Conservation (phyloP, 345 rosid species). For the Gynandropsis gynandra region DNA sequence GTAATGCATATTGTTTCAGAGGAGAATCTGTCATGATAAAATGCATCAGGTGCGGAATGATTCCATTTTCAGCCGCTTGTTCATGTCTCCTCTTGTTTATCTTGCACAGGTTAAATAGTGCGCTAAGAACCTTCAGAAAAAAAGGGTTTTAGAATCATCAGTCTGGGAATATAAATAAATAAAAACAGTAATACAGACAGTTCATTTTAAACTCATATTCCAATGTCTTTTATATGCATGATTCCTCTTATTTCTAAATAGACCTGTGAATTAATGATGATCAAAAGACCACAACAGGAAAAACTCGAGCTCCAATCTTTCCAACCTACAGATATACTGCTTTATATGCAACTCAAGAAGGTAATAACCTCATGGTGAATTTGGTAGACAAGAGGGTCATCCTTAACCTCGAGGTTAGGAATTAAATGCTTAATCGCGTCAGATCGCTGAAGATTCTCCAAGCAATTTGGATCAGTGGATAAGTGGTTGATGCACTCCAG, state of each 20-base stretch:
- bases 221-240: too few species aligned
- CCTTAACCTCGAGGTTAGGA: slow-evolving; percentile 88
- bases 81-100: too few species aligned
- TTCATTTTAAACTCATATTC: not conserved
- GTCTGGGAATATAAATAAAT: not conserved
- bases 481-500: too few species aligned
- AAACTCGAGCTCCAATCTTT: too few species aligned
- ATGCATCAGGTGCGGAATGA: slow-evolving; percentile 91
- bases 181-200: not conserved
- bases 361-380: slow-evolving; percentile 85
- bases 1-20: too few species aligned
- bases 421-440: slow-evolving; percentile 91
- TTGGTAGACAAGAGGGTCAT: slow-evolving; percentile 63
- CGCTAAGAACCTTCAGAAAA: too few species aligned
- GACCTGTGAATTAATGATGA: too few species aligned
- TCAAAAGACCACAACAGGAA: too few species aligned
- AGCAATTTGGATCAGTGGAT: too few species aligned
- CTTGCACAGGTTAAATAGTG: too few species aligned
- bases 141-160: too few species aligned
- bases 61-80: slow-evolving; percentile 99
- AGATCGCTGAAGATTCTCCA: slow-evolving; percentile 93
- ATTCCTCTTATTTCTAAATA: too few species aligned
- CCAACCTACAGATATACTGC: not conserved
- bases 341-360: slow-evolving; percentile 21
- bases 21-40: slow-evolving; percentile 68